Evolutionary conservation across 2,329 filamentous ascomycete genomes (phyloP).

Genomic region (Arthrobotrys sinensis): DNA sequence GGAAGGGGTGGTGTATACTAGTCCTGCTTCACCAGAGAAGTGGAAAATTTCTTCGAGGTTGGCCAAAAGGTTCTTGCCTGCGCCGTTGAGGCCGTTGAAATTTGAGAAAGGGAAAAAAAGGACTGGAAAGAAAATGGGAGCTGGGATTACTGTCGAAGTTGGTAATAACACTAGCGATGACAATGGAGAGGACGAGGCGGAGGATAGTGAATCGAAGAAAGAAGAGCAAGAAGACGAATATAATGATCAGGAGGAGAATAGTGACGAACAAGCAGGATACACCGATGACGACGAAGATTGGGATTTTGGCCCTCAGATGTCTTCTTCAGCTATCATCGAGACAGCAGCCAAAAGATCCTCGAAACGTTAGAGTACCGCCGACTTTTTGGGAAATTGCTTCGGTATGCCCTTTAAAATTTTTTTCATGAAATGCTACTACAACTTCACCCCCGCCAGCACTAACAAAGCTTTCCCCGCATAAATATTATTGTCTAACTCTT

Average conservation of each 20-base stretch:
- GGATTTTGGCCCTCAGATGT: conserved; percentile 10
- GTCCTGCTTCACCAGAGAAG: conserved; percentile 1
- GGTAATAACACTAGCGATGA: background rate
- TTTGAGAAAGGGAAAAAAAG: background rate
- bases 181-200: background rate
- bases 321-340: conserved; percentile 16
- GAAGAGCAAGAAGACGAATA: background rate
- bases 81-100: background rate
- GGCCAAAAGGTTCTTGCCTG: background rate
- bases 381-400: background rate
- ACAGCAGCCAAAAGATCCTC: background rate
- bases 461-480: too few species aligned
- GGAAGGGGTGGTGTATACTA: conserved; percentile 3
- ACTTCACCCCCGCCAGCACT: too few species aligned
- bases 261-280: background rate
- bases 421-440: background rate
- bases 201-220: background rate
- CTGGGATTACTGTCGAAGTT: background rate
- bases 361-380: background rate
- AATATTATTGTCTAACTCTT: too few species aligned
- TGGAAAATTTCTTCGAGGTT: background rate
- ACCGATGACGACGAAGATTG: background rate
- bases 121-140: background rate
- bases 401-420: background rate
- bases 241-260: background rate